Percentiles rank a stretch among this genome's conserved stretches.
These are phyloP conservation scores for Leptographium lundbergii DNA, from an alignment of 2,329 filamentous ascomycete species.

Conservation along the genomic window DNA sequence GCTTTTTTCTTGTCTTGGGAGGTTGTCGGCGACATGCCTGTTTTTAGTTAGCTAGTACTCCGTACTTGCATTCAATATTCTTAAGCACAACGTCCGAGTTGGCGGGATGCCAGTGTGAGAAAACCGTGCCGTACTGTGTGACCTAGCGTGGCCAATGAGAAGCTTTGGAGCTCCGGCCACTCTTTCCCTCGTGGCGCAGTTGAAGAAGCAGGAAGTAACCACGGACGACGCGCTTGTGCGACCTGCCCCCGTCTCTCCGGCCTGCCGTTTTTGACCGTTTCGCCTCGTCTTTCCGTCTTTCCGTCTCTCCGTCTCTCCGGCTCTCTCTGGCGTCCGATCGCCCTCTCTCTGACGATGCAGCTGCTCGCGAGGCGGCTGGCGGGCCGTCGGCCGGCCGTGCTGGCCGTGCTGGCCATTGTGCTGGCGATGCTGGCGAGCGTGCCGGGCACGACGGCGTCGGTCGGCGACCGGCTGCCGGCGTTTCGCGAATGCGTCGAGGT, in stretches of 20 bases:
- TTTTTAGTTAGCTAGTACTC: neutral
- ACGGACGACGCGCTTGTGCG: neutral
- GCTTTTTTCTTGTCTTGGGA: neutral
- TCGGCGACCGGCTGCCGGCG: slow-evolving; percentile 75
- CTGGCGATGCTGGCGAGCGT: slow-evolving; percentile 24
- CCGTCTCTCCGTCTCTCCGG: neutral
- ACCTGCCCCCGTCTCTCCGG: too few species aligned
- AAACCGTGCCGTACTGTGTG: neutral
- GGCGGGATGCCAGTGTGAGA: neutral
- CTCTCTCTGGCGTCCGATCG: neutral
- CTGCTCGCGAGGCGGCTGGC: neutral
- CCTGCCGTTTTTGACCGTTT: neutral
- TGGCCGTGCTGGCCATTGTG: slow-evolving; percentile 2
- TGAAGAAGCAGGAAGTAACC: neutral
- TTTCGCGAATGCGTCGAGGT: slow-evolving; percentile 82
- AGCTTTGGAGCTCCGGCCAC: neutral
- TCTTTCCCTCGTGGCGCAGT: neutral
- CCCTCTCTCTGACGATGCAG: neutral
- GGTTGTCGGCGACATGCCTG: neutral
- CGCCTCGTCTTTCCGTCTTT: neutral
- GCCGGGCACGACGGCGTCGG: slow-evolving; percentile 49
- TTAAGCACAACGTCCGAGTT: too few species aligned
- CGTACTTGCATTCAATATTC: too few species aligned
- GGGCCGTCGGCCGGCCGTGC: neutral
- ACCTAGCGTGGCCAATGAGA: neutral